These are phyloP conservation scores for Nakaseomyces delphensis DNA, from an alignment of 1,139 yeast genomes.

Conservation along the genomic window DNA sequence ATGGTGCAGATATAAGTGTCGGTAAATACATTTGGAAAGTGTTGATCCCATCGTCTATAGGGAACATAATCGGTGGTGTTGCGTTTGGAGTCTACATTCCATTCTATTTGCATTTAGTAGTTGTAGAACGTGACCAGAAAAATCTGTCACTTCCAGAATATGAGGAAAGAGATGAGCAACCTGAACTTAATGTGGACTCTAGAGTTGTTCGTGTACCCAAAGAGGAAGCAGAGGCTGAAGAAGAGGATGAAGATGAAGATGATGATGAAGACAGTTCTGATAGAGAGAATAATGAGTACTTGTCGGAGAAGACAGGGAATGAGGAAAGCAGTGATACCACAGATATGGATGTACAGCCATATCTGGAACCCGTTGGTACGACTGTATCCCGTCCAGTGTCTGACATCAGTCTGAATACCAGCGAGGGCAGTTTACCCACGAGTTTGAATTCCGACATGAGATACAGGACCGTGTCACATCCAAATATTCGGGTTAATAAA, in stretches of 20 bases:
- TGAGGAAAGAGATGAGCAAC: constrained; percentile 70
- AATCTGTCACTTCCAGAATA: constrained; percentile 52
- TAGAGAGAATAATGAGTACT: constrained; percentile 3
- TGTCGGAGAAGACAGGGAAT: neutral
- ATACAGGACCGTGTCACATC: neutral
- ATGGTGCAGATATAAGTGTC: constrained; percentile 53
- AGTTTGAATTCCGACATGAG: constrained; percentile 3
- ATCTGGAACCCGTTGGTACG: neutral
- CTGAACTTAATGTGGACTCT: constrained; percentile 65
- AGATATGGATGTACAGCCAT: constrained; percentile 4
- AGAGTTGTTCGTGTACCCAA: constrained; percentile 49
- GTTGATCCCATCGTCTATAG: constrained; percentile 56
- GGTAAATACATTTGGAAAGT: constrained; percentile 64
- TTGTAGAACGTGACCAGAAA: constrained; percentile 60
- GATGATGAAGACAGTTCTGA: constrained; percentile 9
- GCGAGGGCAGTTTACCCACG: constrained; percentile 7
- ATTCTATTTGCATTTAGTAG: constrained; percentile 59
- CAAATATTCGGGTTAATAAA: constrained; percentile 9
- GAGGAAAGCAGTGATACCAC: constrained; percentile 1
- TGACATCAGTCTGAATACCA: constrained; percentile 2
- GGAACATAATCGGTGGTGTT: constrained; percentile 65
- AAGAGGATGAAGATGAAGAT: constrained; percentile 10
- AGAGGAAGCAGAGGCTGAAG: constrained; percentile 13
- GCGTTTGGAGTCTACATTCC: constrained; percentile 55
- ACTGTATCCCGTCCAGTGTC: neutral